Percentiles rank a stretch among this genome's conserved stretches.
Conservation (phyloP, 1,284 basidiomycete genomes). For the Gomphus sp. region DNA sequence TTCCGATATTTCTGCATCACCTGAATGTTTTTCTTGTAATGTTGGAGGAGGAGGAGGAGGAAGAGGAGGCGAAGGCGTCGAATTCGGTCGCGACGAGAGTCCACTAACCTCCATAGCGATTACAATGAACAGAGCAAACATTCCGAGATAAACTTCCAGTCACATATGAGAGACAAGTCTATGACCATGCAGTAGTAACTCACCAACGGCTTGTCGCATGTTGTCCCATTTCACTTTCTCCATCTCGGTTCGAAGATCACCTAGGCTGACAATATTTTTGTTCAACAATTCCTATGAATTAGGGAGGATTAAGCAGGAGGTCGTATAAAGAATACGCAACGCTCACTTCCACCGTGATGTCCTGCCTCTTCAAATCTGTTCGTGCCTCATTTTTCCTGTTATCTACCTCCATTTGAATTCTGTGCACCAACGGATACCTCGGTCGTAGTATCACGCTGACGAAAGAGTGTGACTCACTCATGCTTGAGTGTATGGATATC, state of each 20-base stretch:
- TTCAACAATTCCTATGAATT: slow-evolving; percentile 68
- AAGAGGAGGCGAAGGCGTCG: slow-evolving; percentile 21
- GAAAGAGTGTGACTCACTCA: slow-evolving; percentile 48
- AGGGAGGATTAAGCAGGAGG: slow-evolving; percentile 2
- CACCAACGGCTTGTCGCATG: slow-evolving; percentile 78
- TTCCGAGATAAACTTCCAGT: slow-evolving; percentile 41
- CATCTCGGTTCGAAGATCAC: slow-evolving; percentile 80
- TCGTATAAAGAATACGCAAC: slow-evolving; percentile 2
- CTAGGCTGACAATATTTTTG: slow-evolving; percentile 76
- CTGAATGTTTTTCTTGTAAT: not conserved
- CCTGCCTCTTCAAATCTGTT: slow-evolving; percentile 78
- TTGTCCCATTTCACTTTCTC: slow-evolving; percentile 91
- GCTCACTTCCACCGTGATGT: slow-evolving; percentile 81
- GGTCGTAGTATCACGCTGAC: not conserved
- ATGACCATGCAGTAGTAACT: slow-evolving; percentile 21
- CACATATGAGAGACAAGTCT: not conserved
- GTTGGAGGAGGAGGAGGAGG: slow-evolving; percentile 17
- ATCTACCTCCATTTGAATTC: slow-evolving; percentile 94
- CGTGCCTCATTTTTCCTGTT: slow-evolving; percentile 91
- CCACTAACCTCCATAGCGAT: slow-evolving; percentile 54
- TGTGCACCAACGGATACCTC: slow-evolving; percentile 19
- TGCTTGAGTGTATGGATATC: slow-evolving; percentile 86
- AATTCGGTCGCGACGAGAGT: slow-evolving; percentile 16
- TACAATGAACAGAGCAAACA: slow-evolving; percentile 58
- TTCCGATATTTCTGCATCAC: not conserved